Evolutionary conservation across 2,329 filamentous ascomycete species (phyloP).

Genomic region (Cytospora mali): DNA sequence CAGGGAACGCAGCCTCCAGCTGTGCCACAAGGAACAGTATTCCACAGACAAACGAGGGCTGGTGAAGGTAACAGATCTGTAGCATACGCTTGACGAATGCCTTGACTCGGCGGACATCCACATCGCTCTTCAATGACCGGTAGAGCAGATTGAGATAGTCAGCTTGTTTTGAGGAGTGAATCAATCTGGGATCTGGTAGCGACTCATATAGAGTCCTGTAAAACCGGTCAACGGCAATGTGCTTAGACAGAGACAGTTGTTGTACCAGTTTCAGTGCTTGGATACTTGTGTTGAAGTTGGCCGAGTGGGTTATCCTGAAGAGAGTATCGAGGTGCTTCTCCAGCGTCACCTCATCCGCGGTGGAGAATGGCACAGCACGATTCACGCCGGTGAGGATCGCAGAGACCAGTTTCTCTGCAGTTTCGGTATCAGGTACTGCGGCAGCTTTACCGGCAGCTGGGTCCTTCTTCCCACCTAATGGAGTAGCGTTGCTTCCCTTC

Average conservation of each 20-base stretch:
- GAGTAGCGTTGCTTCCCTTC: constrained; percentile 38
- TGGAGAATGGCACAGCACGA: constrained; percentile 90
- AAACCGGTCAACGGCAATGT: constrained; percentile 84
- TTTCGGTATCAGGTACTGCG: constrained; percentile 59
- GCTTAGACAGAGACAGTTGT: constrained; percentile 80
- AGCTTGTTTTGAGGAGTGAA: constrained; percentile 90
- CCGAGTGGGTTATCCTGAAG: constrained; percentile 94
- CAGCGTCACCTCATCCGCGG: constrained; percentile 76
- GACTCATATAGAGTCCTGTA: constrained; percentile 97
- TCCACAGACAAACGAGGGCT: constrained; percentile 89
- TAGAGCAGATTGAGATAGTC: constrained; percentile 93
- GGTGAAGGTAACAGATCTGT: constrained; percentile 84
- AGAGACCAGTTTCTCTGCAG: constrained; percentile 88
- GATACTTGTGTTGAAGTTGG: constrained; percentile 98
- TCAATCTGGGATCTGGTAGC: constrained; percentile 82
- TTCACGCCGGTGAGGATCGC: constrained; percentile 93
- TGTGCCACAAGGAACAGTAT: constrained; percentile 89
- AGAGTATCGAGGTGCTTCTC: constrained; percentile 90
- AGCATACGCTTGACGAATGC: constrained; percentile 94
- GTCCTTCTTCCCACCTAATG: constrained; percentile 36
- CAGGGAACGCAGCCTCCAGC: constrained; percentile 76
- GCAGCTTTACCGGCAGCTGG: constrained; percentile 41
- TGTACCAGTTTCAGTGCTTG: constrained; percentile 95
- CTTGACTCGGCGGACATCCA: constrained; percentile 90
- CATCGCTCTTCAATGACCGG: constrained; percentile 82